Percentiles rank a stretch among this genome's conserved stretches.
These are phyloP conservation scores for Astrephomene gubernaculifera DNA, from an alignment of 139 green algal species.

Conservation along the genomic window DNA sequence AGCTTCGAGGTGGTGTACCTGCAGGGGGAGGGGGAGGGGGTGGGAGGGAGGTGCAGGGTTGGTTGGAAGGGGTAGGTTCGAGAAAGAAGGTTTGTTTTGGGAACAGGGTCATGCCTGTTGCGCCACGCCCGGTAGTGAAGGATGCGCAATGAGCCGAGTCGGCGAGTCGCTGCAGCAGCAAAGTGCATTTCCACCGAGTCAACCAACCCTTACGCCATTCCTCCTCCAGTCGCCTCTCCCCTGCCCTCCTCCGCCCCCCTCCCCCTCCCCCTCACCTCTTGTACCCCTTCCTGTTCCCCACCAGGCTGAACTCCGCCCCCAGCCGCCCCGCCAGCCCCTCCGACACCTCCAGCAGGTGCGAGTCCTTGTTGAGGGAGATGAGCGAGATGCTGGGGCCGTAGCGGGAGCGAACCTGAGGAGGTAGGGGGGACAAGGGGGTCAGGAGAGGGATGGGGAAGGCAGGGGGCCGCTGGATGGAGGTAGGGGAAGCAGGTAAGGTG, in stretches of 20 bases:
- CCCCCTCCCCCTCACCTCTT: slow-evolving; percentile 50
- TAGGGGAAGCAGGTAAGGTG: no score
- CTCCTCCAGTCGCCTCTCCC: no score
- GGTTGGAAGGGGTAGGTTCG: no score
- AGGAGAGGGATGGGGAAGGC: background rate
- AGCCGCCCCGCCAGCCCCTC: slow-evolving; percentile 59
- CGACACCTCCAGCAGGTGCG: slow-evolving; percentile 91
- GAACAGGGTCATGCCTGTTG: no score
- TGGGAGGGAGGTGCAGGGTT: no score
- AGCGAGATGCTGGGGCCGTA: background rate
- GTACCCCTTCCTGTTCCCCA: slow-evolving; percentile 85
- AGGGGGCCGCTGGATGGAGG: background rate
- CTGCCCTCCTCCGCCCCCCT: slow-evolving; percentile 54
- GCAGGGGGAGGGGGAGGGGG: background rate
- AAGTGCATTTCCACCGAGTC: no score
- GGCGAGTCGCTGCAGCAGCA: no score
- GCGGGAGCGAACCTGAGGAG: background rate
- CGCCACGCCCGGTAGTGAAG: no score
- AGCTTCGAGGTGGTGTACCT: slow-evolving; percentile 77
- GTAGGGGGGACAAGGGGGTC: background rate
- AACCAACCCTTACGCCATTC: no score
- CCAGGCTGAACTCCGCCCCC: slow-evolving; percentile 65
- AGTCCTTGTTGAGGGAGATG: slow-evolving; percentile 89
- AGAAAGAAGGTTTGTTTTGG: no score
- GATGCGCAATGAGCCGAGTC: no score